Conservation (phyloP, 371 early-diverging fungal genomes). For the Blakeslea trispora region DNA sequence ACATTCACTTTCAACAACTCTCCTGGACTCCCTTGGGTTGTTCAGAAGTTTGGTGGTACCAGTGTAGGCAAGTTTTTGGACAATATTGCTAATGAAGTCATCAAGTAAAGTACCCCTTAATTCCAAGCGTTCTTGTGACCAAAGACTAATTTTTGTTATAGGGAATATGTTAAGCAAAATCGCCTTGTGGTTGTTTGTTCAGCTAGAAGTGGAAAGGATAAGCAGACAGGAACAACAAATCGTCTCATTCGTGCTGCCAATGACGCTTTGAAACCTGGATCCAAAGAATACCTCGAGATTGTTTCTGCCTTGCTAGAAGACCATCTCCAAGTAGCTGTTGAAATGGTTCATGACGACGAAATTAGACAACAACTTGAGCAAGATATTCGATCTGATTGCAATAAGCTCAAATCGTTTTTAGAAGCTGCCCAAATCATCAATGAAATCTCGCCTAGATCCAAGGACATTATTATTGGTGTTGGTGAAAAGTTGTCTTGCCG, state of each 20-base stretch:
- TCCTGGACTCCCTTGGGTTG: constrained; percentile 62
- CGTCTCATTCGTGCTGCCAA: constrained; percentile 72
- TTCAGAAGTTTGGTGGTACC: constrained; percentile 90
- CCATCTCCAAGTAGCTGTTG: constrained; percentile 76
- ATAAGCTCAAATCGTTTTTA: constrained; percentile 78
- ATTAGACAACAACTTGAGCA: constrained; percentile 56
- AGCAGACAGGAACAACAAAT: constrained; percentile 78
- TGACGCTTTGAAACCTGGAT: constrained; percentile 68
- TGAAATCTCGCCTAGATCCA: constrained; percentile 94
- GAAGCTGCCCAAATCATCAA: constrained; percentile 94
- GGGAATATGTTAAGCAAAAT: constrained; percentile 61
- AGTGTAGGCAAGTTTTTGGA: constrained; percentile 82
- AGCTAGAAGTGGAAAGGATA: constrained; percentile 77
- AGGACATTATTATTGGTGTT: constrained; percentile 92
- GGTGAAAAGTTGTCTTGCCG: constrained; percentile 94
- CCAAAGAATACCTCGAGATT: constrained; percentile 66
- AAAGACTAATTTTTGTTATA: constrained; percentile 10
- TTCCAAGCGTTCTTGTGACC: background rate
- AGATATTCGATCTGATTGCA: constrained; percentile 75
- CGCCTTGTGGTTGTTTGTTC: constrained; percentile 83
- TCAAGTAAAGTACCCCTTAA: constrained; percentile 42
- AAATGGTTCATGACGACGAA: constrained; percentile 53
- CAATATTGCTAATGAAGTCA: constrained; percentile 59
- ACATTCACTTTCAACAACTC: constrained; percentile 24
- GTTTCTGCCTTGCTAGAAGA: constrained; percentile 79